Base-by-base conservation (phyloP, 2,329 filamentous ascomycete species). In the Albophoma yamanashiensis region DNA sequence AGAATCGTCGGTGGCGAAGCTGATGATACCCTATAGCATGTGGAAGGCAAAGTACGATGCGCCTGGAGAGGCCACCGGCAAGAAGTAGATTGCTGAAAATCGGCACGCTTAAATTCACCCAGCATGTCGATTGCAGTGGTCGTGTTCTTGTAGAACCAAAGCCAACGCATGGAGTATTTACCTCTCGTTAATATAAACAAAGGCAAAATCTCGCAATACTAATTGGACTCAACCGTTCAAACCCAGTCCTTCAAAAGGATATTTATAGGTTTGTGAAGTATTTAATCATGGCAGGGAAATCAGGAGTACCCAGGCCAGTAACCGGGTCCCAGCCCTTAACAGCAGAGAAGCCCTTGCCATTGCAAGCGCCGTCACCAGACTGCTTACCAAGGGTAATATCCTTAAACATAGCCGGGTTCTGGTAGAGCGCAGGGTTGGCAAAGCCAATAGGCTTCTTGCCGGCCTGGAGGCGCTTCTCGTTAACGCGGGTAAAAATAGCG, bases 41-140 rank as follows among this genome's bases (percentile, higher is more conserved):
- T 97, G 93, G 91, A 97, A 97, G 74, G 92, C 96, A 64, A 97
- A 97, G 77, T 97, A 97, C 77, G 82, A 82, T 68, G 79, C 82
- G 40, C 76, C 71, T 22, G 68, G 71, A 39, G 70, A 72, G 60
- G 67, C 67, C 34, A 67, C 67, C 58, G 75, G 72, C 76, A 80
- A 70, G 76, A 79, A 70, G 66, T 67, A 69, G 42, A 31, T 12
- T 53, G 31, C n/a, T 22, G 20, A 6, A 38, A 38, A 38, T 38
- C 36, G 36, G 36, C 36, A 38, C 36, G 36, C 9, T 34, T n/a
- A n/a, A n/a, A n/a, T n/a, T n/a, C n/a, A 4, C 4, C 4, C 4
- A 8, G 15, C 4, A 42, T 17, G n/a, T 39, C 38, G 38, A 12
- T 11, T 12, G 9, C 9, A 39, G 38, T 11, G 38, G 14, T 9